Conservation (phyloP, 23 red algal species). For the Gracilaria caudata region DNA sequence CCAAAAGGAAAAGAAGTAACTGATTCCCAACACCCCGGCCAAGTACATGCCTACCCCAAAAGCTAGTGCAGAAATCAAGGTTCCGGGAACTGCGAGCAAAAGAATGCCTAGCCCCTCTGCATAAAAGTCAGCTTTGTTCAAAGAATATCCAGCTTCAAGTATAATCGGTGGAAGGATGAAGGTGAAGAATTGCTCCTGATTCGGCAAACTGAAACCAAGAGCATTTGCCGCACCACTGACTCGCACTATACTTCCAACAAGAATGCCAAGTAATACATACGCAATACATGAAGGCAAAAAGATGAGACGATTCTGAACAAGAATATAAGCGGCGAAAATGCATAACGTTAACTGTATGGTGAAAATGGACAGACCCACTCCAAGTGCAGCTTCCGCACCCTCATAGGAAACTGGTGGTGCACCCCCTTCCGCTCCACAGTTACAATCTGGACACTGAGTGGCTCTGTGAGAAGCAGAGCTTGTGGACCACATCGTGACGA, state of each 20-base stretch:
- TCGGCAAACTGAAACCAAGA: slow-evolving; percentile 80
- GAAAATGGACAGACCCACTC: slow-evolving; percentile 85
- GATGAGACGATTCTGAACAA: slow-evolving; percentile 74
- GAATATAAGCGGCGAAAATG: slow-evolving; percentile 83
- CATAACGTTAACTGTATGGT: slow-evolving; percentile 79
- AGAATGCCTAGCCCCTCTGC: slow-evolving; percentile 82
- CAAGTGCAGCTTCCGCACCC: slow-evolving; percentile 81
- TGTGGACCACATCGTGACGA: slow-evolving; percentile 76
- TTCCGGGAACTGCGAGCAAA: slow-evolving; percentile 91
- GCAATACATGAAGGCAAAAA: slow-evolving; percentile 95
- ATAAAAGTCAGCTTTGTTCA: slow-evolving; percentile 96
- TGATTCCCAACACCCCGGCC: slow-evolving; percentile 76
- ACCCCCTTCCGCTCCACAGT: slow-evolving; percentile 55
- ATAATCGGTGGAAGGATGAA: slow-evolving; percentile 98
- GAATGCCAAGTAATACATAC: slow-evolving; percentile 91
- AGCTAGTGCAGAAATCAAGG: slow-evolving; percentile 83
- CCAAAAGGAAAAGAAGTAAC: slow-evolving; percentile 86
- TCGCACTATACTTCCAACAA: slow-evolving; percentile 87
- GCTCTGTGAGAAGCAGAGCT: slow-evolving; percentile 39
- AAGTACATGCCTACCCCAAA: slow-evolving; percentile 90
- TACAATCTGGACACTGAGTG: slow-evolving; percentile 78
- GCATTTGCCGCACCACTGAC: slow-evolving; percentile 76
- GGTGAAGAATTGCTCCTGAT: slow-evolving; percentile 97
- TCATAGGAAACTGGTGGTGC: slow-evolving; percentile 58
- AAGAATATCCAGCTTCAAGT: slow-evolving; percentile 95